Conservation (phyloP, 371 early-diverging fungal species). For the Dinochytrium kinnereticum region DNA sequence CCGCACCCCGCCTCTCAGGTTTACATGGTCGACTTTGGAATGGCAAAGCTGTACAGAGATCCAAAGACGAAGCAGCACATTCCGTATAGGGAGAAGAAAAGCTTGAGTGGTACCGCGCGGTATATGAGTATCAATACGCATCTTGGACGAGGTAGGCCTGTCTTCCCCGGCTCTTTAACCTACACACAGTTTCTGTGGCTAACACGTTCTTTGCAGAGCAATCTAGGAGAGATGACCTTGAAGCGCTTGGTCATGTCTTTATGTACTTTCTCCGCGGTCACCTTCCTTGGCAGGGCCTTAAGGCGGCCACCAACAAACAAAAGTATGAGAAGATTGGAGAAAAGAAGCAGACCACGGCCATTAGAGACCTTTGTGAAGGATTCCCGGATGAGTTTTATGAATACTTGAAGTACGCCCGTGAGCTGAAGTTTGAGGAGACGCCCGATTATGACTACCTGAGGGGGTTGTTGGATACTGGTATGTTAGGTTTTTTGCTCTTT, state of each 20-base stretch:
- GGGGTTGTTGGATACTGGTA: constrained; percentile 65
- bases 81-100: constrained; percentile 83
- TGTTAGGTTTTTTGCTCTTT: background rate
- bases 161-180: too few species aligned
- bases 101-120: constrained; percentile 89
- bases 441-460: constrained; percentile 89
- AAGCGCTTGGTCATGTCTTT: constrained; percentile 94
- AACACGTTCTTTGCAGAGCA: constrained; percentile 63
- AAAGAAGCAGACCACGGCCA: constrained; percentile 85
- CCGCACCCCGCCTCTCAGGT: constrained; percentile 49
- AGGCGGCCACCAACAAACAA: constrained; percentile 94
- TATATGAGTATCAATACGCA: constrained; percentile 96
- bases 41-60: constrained; percentile 92
- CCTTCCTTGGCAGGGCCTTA: constrained; percentile 96
- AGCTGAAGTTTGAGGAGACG: constrained; percentile 86
- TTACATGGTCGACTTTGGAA: constrained; percentile 89
- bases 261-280: constrained; percentile 95
- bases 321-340: constrained; percentile 96
- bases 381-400: constrained; percentile 77
- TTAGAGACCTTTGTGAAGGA: constrained; percentile 78
- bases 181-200: background rate
- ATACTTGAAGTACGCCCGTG: constrained; percentile 86
- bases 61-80: constrained; percentile 90
- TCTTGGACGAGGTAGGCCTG: constrained; percentile 70
- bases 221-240: constrained; percentile 95